phyloP scores from a whole-genome alignment of 2,329 filamentous ascomycete species.

The Hymenoscyphus fraxineus region DNA sequence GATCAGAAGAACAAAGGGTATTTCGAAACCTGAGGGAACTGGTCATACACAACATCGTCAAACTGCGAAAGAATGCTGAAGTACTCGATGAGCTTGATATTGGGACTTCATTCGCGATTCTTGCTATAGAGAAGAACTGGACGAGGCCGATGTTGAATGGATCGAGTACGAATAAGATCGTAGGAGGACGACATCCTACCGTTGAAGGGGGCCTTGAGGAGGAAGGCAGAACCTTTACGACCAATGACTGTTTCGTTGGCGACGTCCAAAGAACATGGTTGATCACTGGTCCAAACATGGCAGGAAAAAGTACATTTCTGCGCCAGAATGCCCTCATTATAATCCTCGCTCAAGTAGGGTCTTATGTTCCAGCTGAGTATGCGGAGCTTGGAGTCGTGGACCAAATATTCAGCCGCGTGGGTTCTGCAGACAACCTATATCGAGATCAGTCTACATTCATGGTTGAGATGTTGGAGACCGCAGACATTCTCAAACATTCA shows the following conservation, averaged over 20 bases:
- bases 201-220: constrained; percentile 79
- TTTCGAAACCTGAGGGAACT: constrained; percentile 69
- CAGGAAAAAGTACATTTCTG: constrained; percentile 91
- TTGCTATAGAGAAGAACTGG: constrained; percentile 72
- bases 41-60: constrained; percentile 78
- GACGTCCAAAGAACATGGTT: constrained; percentile 61
- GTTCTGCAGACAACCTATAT: constrained; percentile 93
- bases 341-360: constrained; percentile 87
- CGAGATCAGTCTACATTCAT: constrained; percentile 96
- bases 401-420: constrained; percentile 88
- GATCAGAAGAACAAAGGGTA: constrained; percentile 77
- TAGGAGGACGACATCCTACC: constrained; percentile 86
- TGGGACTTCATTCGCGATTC: constrained; percentile 74
- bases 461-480: constrained; percentile 98
- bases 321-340: constrained; percentile 94
- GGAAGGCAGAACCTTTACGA: constrained; percentile 76
- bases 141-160: constrained; percentile 69
- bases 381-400: constrained; percentile 90
- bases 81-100: constrained; percentile 94
- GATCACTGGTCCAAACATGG: constrained; percentile 93
- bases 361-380: constrained; percentile 84
- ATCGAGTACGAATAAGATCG: constrained; percentile 65
- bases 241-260: constrained; percentile 84
- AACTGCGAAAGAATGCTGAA: constrained; percentile 82
- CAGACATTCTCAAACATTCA: constrained; percentile 79